Evolutionary conservation across 192 early-diverging fungal genomes (phyloP).

Genomic region (Lobulomyces angularis): DNA sequence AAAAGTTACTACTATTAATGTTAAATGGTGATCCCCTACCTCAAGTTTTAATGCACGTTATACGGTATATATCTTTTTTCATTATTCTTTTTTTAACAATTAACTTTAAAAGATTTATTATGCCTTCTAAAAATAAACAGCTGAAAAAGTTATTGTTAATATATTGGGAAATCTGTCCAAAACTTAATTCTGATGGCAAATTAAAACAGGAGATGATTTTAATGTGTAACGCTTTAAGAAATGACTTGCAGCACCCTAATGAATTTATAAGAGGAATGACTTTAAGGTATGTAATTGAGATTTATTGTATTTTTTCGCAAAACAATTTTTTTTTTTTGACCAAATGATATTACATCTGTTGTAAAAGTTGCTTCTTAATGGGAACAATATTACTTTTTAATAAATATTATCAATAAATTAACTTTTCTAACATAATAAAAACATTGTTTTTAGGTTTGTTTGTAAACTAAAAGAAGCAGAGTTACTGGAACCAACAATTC

Average conservation of each 20-base stretch:
- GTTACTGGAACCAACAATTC: constrained; percentile 85
- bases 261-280: constrained; percentile 93
- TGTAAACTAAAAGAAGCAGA: constrained; percentile 93
- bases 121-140: constrained; percentile 89
- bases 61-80: too few relatives aligned
- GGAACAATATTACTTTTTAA: too few relatives aligned
- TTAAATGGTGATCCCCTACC: constrained; percentile 81
- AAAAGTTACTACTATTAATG: constrained; percentile 78
- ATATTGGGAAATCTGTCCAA: constrained; percentile 97
- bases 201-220: constrained; percentile 65
- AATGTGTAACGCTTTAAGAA: constrained; percentile 75
- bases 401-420: too few relatives aligned
- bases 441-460: too few relatives aligned
- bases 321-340: too few relatives aligned
- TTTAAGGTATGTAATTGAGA: too few relatives aligned
- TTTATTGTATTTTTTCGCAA: too few relatives aligned
- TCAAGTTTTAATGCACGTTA: constrained; percentile 90
- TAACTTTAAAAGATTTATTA: too few relatives aligned
- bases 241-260: constrained; percentile 96
- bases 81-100: too few relatives aligned
- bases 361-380: too few relatives aligned
- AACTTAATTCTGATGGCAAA: constrained; percentile 78
- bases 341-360: too few relatives aligned
- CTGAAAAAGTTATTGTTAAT: constrained; percentile 94
- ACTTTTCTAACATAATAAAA: too few relatives aligned